Evolutionary conservation across 1,139 yeast species (phyloP).

Genomic region (Hyphopichia wangnamkhiaoensis): DNA sequence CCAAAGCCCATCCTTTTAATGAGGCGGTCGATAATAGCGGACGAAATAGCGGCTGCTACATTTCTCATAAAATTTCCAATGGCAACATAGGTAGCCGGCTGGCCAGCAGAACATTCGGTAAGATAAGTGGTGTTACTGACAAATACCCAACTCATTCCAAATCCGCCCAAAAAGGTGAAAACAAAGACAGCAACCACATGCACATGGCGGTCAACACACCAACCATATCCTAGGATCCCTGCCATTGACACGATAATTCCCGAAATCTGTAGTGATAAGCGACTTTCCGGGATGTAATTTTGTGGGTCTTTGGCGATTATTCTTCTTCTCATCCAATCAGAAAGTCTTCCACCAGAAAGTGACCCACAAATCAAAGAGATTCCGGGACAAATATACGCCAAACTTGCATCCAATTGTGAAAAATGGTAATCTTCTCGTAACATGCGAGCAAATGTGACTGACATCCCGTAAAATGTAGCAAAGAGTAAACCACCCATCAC

Average conservation of each 20-base stretch:
- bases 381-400: slow-evolving; percentile 59
- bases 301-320: slow-evolving; percentile 24
- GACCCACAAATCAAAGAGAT: slow-evolving; percentile 52
- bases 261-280: slow-evolving; percentile 46
- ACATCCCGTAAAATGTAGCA: slow-evolving; percentile 56
- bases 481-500: slow-evolving; percentile 52
- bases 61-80: slow-evolving; percentile 57
- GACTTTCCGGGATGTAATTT: slow-evolving; percentile 44
- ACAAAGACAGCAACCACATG: slow-evolving; percentile 45
- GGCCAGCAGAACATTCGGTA: slow-evolving; percentile 52
- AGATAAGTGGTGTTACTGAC: slow-evolving; percentile 59
- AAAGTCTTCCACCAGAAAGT: slow-evolving; percentile 49
- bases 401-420: slow-evolving; percentile 36
- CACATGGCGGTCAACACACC: slow-evolving; percentile 49
- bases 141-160: slow-evolving; percentile 62
- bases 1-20: slow-evolving; percentile 51
- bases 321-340: slow-evolving; percentile 38
- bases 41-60: slow-evolving; percentile 56
- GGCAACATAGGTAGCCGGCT: slow-evolving; percentile 59
- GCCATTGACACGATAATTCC: slow-evolving; percentile 47
- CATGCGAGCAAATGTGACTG: slow-evolving; percentile 49
- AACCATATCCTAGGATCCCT: slow-evolving; percentile 57
- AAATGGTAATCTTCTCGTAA: slow-evolving; percentile 40
- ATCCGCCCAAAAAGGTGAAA: slow-evolving; percentile 48
- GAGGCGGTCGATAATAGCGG: slow-evolving; percentile 45